Evolutionary conservation across 257 asterid genomes (phyloP).

Genomic region (Linderniella brevidens): DNA sequence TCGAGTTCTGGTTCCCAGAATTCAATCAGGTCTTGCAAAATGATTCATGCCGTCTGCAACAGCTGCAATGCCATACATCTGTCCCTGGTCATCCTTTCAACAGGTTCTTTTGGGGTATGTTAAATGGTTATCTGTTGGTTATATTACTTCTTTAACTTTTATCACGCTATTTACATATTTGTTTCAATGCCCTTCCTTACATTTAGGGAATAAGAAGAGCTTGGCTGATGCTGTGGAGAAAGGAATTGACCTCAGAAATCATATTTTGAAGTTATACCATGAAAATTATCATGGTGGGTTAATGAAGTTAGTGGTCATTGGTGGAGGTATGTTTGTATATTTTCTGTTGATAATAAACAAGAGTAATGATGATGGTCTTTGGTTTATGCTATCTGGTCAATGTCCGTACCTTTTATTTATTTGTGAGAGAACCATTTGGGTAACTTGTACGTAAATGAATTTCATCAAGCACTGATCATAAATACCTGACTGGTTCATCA

Average conservation of each 20-base stretch:
- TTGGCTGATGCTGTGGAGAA: conserved; percentile 78
- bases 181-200: conserved; percentile 7
- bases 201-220: conserved; percentile 88
- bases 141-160: not conserved
- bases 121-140: not conserved
- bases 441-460: too few species aligned
- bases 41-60: conserved; percentile 79
- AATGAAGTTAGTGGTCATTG: conserved; percentile 87
- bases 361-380: not conserved
- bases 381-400: not conserved
- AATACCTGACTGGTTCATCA: too few species aligned
- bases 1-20: conserved; percentile 34
- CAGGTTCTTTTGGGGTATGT: conserved; percentile 77
- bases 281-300: conserved; percentile 66
- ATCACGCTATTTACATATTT: not conserved
- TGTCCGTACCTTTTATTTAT: not conserved
- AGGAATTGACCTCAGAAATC: conserved; percentile 77
- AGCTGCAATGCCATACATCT: conserved; percentile 79
- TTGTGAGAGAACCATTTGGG: too few species aligned
- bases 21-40: conserved; percentile 80
- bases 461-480: too few species aligned
- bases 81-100: conserved; percentile 69
- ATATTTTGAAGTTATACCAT: conserved; percentile 48
- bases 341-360: not conserved
- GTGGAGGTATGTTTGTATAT: conserved; percentile 56